Base-by-base conservation (phyloP, 2,329 filamentous ascomycete species). In the Aspergillus sp. region DNA sequence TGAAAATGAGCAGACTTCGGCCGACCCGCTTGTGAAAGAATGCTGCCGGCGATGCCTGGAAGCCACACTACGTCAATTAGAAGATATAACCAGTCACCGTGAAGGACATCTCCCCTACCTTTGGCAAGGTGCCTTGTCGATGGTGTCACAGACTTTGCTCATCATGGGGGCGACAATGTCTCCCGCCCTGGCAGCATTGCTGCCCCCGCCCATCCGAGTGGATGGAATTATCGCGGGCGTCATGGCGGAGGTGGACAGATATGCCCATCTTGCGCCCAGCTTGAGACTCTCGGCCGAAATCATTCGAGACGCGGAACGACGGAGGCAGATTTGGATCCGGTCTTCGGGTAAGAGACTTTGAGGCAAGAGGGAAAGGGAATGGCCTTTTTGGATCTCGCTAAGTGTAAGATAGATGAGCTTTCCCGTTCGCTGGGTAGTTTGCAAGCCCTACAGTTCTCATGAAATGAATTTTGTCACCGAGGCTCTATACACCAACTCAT, bases 121-220 rank as follows among this genome's bases (percentile, higher is more conserved):
- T 17, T 94, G 88, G 86, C 89, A 93, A 74, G 89, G 89, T 16
- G 88, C 89, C 8, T 79, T 94, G 35, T 91, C 87, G 19, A 89
- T 94, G 65, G 87, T 92, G 19, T 90, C 88, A 5, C 89, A 94
- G 70, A 88, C 87, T 2, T 77, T 94, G 14, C 77, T 94, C 41
- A 83, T 94, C 32, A 93, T 94, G 89, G 89, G 88, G 6, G 88
- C 89, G 14, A 90, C 87, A 14, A 89, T 93, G 84, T 91, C 86
- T 8, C 84, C 85, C 1, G 85, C 85, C 4, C 80, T 93, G 3
- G 84, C 82, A 20, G 80, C 77, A 46, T 84, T 92, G 38, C 76
- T 93, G 26, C 78, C 80, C 8, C 75, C 80, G 1, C 73, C 67
- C 56, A 60, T 69, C 47, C 73, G 84, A 33, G 82, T 92, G 60